Evolutionary conservation across 2,329 filamentous ascomycete genomes (phyloP).

Genomic region (Exophiala lecanii-corni): DNA sequence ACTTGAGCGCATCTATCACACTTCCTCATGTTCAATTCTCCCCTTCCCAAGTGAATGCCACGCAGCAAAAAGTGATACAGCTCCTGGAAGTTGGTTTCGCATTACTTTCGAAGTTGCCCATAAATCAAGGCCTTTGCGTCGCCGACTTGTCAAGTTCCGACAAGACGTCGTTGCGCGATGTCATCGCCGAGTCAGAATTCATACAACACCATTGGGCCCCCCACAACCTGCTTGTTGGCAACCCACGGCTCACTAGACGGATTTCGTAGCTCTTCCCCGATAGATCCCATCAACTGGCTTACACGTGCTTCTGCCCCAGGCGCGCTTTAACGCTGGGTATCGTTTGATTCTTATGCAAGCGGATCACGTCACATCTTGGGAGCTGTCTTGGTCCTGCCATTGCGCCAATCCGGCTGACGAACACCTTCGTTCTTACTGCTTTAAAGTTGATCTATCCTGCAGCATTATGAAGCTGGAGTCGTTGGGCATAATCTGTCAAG

Average conservation of each 20-base stretch:
- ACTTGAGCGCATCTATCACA: constrained; percentile 9
- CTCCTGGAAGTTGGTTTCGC: constrained; percentile 5
- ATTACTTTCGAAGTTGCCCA: constrained; percentile 3
- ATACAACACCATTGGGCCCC: constrained; percentile 11
- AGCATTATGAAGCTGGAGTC: too few relatives aligned
- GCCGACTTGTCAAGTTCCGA: constrained; percentile 1
- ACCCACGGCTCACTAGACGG: not conserved
- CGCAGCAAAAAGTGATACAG: constrained; percentile 3
- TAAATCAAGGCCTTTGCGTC: constrained; percentile 8
- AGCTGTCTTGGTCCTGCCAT: too few relatives aligned
- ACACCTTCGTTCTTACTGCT: too few relatives aligned
- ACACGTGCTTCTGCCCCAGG: too few relatives aligned
- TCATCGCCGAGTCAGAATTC: constrained; percentile 4
- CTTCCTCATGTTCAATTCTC: constrained; percentile 10
- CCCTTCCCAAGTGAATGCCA: not conserved
- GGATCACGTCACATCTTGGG: too few relatives aligned
- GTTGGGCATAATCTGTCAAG: too few relatives aligned
- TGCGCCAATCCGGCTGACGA: too few relatives aligned
- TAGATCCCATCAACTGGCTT: too few relatives aligned
- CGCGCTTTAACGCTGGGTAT: too few relatives aligned
- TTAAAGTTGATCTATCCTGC: too few relatives aligned
- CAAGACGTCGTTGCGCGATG: not conserved
- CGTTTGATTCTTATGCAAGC: too few relatives aligned
- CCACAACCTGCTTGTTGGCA: constrained; percentile 5
- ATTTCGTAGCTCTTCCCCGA: too few relatives aligned